Conservation (phyloP, 805 yeast species). For the Wickerhamomyces hampshirensis region DNA sequence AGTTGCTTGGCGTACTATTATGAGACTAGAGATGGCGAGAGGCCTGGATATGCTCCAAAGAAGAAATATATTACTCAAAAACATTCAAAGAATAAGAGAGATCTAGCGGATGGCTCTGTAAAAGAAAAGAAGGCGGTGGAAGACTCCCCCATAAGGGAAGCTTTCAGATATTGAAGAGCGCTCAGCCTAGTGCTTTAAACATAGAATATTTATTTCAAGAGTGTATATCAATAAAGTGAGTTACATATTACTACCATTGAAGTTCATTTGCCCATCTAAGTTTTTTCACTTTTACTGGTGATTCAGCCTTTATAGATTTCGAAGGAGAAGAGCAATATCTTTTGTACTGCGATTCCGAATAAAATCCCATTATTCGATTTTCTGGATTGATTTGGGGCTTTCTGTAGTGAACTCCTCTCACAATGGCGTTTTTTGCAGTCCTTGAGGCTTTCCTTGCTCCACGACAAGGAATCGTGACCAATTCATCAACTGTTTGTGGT, state of each 20-base stretch:
- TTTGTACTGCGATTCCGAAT: constrained; percentile 17
- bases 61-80: constrained; percentile 6
- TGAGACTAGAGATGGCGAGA: constrained; percentile 13
- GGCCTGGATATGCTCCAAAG: constrained; percentile 19
- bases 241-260: constrained; percentile 17
- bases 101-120: background rate
- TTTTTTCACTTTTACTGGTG: constrained; percentile 8
- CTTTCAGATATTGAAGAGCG: background rate
- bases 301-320: constrained; percentile 3
- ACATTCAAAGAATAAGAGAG: background rate
- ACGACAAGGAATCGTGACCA: constrained; percentile 49
- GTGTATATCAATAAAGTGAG: background rate
- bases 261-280: constrained; percentile 21
- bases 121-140: background rate
- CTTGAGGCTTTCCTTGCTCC: constrained; percentile 15
- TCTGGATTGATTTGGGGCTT: background rate
- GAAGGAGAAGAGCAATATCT: constrained; percentile 13
- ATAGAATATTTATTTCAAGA: background rate
- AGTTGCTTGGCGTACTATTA: constrained; percentile 22
- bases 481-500: constrained; percentile 52
- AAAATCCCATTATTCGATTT: constrained; percentile 16
- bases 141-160: background rate
- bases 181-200: no score
- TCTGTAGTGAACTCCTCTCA: constrained; percentile 14
- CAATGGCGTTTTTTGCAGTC: constrained; percentile 14